Percentiles rank a stretch among this genome's conserved stretches.
phyloP scores from a whole-genome alignment of 495 filamentous ascomycete species.

The Neurospora hispaniola region DNA sequence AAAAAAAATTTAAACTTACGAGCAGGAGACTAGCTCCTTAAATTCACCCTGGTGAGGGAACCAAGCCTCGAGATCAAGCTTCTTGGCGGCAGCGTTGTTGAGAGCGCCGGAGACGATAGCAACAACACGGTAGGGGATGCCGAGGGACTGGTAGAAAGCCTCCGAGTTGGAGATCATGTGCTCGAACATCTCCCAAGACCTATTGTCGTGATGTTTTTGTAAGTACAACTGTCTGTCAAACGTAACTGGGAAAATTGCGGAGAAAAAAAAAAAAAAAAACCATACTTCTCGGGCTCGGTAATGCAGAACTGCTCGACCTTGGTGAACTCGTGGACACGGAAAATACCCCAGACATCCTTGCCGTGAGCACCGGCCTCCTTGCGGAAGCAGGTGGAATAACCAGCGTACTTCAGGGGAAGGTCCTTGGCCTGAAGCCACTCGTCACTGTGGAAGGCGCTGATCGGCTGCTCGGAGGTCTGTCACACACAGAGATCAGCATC shows the following conservation, averaged over 20 bases:
- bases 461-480: constrained; percentile 81
- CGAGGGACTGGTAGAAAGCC: constrained; percentile 86
- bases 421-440: constrained; percentile 85
- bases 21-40: constrained; percentile 93
- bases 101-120: constrained; percentile 90
- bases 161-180: constrained; percentile 83
- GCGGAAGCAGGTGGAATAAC: constrained; percentile 88
- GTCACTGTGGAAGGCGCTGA: constrained; percentile 82
- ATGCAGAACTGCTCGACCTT: constrained; percentile 96
- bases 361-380: constrained; percentile 90
- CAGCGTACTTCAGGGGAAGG: constrained; percentile 85
- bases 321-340: constrained; percentile 97
- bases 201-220: background rate
- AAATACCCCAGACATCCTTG: constrained; percentile 96
- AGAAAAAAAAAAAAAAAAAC: background rate
- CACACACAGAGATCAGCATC: background rate
- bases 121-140: constrained; percentile 80
- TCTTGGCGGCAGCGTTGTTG: constrained; percentile 89
- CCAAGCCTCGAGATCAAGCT: constrained; percentile 94
- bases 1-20: constrained; percentile 13
- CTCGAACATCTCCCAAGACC: constrained; percentile 83
- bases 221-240: background rate
- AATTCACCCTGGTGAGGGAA: constrained; percentile 80
- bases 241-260: background rate
- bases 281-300: constrained; percentile 72